Base-by-base conservation (phyloP, 2,329 filamentous ascomycete species). In the Paecilomyces niveus region DNA sequence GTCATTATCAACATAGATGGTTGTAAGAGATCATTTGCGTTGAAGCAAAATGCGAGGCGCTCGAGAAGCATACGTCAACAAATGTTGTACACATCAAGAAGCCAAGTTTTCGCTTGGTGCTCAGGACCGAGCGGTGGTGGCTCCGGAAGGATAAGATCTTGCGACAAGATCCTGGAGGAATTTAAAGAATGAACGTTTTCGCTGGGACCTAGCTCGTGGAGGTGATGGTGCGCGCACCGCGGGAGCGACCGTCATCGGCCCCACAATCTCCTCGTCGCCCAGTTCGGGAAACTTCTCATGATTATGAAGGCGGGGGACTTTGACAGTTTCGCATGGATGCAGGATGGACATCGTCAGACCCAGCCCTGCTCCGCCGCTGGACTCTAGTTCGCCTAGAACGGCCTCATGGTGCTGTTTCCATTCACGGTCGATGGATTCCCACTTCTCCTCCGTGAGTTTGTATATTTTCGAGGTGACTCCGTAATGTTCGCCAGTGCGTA, bases 181-280 rank as follows among this genome's bases (percentile, higher is more conserved):
- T 58, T 71, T 74, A 67, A 79, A 68, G 61, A 80, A 73, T 52
- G 70, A 74, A 57, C 76, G 74, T 62, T 77, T 77, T 62, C 69
- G 75, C 54, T 73, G 65, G 7, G 74, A 73, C 24, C 68, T 74
- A 59, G 68, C 69, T 39, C 75, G 74, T 58, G 76, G 73, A 58
- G 70, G 67, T 11, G 69, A 63, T 35, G 70, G 61, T 63, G 77
- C 82, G 65, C 86, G 57, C 60, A 62, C 64, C 7, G 69, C 70
- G 1, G 74, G 75, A 5, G 72, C 76, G 33, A 78, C 76, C n/a
- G 72, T 85, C 92, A 97, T 96, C 6, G 92, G 92, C 1, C 92
- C 92, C 52, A 97, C 91, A 70, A 97, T 95, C 72, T 96, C 92
- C 66, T 92, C 88, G 67, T 96, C 92, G 56, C 92, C 92, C 32